Base-by-base conservation (phyloP, 2,329 filamentous ascomycete species). In the Drechslerella dactyloides region DNA sequence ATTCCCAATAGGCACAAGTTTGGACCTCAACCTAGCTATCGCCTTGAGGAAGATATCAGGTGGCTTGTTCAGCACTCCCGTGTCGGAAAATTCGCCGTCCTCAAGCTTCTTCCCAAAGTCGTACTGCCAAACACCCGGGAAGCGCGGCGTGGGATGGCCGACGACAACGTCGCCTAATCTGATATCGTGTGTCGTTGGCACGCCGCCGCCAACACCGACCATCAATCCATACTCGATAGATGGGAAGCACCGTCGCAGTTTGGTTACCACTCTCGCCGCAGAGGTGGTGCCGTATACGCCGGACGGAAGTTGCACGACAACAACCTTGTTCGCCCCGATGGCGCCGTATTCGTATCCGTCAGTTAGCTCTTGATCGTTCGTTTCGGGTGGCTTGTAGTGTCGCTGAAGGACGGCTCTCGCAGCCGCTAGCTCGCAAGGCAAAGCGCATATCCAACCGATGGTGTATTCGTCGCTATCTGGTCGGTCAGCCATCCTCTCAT, bases 291-390 rank as follows among this genome's bases (percentile, higher is more conserved):
- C 75, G 19, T 73, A 68, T 21, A 61, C 65, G 6, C 68, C 59
- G 5, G 53, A 35, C 13, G 75, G 76, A n/a, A 77, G 60, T 50
- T 66, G 70, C 6, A 75, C 73, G 2, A 74, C 73, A 17, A 75
- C 73, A 19, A 77, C 8, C 30, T 63, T 63, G 27, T 62, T 33
- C 27, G 27, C 3, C 3, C 27, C 27, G 27, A 33, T 33, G 27
- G 27, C 27, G 8, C 27, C 27, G 8, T 33, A 33, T 8, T 33
- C 27, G 27, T 33, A 33, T 8, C 27, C 27, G 8, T 33, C 27
- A 33, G 27, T 33, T 8, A 33, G 27, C 8, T 33, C 27, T 8
- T 3, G 27, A 8, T 33, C 4, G 27, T 33, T 8, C 8, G 27
- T 33, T 3, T 3, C 27, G 27, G 27, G 27, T 33, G 27, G 27